A percentile compares a stretch with the other conserved stretches of the same genome.
Evolutionary conservation across 768 basidiomycete species (phyloP).

Genomic region (Pleurotus tuber-regium): DNA sequence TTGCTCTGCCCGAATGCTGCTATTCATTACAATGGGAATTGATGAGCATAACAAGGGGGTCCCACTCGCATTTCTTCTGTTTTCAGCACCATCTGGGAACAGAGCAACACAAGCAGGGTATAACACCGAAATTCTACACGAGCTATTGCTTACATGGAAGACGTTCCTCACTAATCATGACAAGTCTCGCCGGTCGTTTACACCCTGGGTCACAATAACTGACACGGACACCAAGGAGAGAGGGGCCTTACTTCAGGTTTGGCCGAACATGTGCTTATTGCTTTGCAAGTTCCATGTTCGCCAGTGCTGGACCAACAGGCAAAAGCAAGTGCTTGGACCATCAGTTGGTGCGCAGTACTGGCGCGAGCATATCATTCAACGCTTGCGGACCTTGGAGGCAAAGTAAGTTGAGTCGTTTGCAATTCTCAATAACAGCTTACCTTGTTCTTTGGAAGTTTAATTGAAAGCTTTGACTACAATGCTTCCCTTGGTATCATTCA

Average conservation of each 20-base stretch:
- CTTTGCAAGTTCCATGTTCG: constrained; percentile 37
- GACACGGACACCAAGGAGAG: constrained; percentile 33
- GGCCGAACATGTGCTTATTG: constrained; percentile 25
- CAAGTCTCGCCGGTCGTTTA: constrained; percentile 15
- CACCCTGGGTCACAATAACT: constrained; percentile 23
- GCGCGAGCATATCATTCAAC: constrained; percentile 3
- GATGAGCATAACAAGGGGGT: constrained; percentile 24
- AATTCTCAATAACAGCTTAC: background rate
- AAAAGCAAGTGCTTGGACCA: constrained; percentile 10
- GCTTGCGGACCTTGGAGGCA: constrained; percentile 3
- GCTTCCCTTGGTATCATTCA: background rate
- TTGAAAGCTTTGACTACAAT: background rate
- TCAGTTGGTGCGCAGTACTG: constrained; percentile 9
- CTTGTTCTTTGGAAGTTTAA: background rate
- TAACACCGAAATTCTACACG: constrained; percentile 18
- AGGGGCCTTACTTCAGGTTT: constrained; percentile 28
- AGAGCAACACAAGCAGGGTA: constrained; percentile 25
- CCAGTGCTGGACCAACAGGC: constrained; percentile 33
- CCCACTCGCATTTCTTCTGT: constrained; percentile 23
- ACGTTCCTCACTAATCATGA: constrained; percentile 6
- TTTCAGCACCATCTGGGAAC: constrained; percentile 26
- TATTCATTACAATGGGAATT: constrained; percentile 30
- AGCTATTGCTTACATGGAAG: constrained; percentile 25
- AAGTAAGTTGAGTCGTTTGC: background rate
- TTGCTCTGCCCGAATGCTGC: constrained; percentile 18